These are phyloP conservation scores for Fraxinus nigra DNA, from an alignment of 305 asterid genomes.

Conservation along the genomic window DNA sequence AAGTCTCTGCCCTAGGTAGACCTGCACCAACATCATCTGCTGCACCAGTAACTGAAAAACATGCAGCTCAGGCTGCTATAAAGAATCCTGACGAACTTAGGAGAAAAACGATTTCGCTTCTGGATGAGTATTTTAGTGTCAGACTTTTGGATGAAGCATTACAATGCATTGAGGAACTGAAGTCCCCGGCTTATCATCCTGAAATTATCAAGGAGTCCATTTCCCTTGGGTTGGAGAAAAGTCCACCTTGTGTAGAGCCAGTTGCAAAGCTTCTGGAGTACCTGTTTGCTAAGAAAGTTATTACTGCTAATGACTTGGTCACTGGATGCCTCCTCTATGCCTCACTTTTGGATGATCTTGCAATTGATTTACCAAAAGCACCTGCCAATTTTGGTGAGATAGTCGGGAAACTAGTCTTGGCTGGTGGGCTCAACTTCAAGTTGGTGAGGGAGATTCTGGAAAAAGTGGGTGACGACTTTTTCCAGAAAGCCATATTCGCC, in stretches of 20 bases:
- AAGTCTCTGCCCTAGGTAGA: background rate
- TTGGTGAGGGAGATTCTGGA: constrained; percentile 51
- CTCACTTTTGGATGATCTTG: constrained; percentile 59
- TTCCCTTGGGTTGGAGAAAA: constrained; percentile 63
- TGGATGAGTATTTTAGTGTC: constrained; percentile 68
- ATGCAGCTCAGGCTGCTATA: constrained; percentile 27
- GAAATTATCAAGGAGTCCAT: constrained; percentile 68
- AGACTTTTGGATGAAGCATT: constrained; percentile 63
- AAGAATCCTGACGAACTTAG: constrained; percentile 41
- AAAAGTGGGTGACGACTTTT: constrained; percentile 49
- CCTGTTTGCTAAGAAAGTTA: constrained; percentile 47
- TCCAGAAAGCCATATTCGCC: constrained; percentile 52
- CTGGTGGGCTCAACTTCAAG: constrained; percentile 57
- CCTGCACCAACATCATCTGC: constrained; percentile 1
- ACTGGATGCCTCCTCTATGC: constrained; percentile 56
- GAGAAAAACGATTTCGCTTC: constrained; percentile 34
- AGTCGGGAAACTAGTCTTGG: constrained; percentile 54
- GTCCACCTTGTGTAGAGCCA: constrained; percentile 59
- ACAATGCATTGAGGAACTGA: constrained; percentile 65
- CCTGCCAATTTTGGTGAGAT: constrained; percentile 76
- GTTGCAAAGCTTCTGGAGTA: constrained; percentile 52
- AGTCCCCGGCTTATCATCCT: constrained; percentile 60
- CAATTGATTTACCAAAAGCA: constrained; percentile 82
- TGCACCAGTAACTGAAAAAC: constrained; percentile 9
- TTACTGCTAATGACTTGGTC: constrained; percentile 36